Evolutionary conservation across 202 grass and related monocot species (phyloP).

Genomic region (Elaeis oleifera): DNA sequence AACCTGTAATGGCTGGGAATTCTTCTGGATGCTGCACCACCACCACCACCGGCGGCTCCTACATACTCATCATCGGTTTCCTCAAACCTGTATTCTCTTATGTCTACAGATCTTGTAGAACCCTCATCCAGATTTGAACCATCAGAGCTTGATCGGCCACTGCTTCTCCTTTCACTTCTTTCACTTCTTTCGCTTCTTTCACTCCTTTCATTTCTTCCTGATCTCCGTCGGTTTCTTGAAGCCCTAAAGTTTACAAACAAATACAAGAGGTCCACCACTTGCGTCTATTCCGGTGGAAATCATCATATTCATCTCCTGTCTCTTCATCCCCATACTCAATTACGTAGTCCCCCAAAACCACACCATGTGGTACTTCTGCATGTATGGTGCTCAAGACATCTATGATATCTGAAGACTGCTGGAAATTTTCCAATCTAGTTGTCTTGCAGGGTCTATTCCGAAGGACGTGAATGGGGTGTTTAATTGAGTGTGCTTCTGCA

Average conservation of each 20-base stretch:
- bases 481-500: constrained; percentile 76
- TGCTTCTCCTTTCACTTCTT: constrained; percentile 58
- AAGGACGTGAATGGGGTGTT: constrained; percentile 86
- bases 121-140: constrained; percentile 48
- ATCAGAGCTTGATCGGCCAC: constrained; percentile 45
- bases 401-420: constrained; percentile 86
- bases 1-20: no score
- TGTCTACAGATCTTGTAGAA: constrained; percentile 55
- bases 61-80: constrained; percentile 84
- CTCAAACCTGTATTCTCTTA: constrained; percentile 80
- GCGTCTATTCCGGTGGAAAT: constrained; percentile 49
- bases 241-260: constrained; percentile 62
- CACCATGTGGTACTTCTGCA: constrained; percentile 72
- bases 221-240: constrained; percentile 51
- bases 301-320: constrained; percentile 72
- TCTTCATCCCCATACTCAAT: constrained; percentile 97
- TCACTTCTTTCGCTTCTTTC: constrained; percentile 41
- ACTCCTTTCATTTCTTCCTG: constrained; percentile 46
- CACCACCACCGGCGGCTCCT: constrained; percentile 6
- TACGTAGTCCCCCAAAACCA: constrained; percentile 96
- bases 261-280: constrained; percentile 82
- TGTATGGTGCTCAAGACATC: constrained; percentile 93
- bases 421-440: constrained; percentile 87
- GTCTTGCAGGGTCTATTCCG: constrained; percentile 85
- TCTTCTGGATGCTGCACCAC: no score